Percentiles rank a stretch among this genome's conserved stretches.
phyloP scores from a whole-genome alignment of 208 protist species.

The Leishmania arabica region DNA sequence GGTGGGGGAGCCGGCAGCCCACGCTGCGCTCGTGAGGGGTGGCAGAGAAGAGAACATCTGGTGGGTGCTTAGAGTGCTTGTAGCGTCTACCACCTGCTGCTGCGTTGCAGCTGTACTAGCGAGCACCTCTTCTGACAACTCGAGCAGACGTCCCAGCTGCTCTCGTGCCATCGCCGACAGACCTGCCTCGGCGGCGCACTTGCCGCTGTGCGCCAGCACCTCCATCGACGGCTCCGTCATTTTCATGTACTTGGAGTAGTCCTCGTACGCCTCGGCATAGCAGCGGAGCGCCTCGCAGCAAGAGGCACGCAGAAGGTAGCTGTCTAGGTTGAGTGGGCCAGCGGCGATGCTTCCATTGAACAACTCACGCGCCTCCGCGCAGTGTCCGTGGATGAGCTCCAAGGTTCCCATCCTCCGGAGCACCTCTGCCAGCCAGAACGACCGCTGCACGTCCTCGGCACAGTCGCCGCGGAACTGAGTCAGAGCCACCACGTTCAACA shows the following conservation, averaged over 20 bases:
- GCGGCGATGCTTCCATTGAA: slow-evolving; percentile 61
- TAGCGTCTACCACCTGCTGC: background rate
- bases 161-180: slow-evolving; percentile 45
- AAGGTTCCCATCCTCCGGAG: slow-evolving; percentile 65
- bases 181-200: slow-evolving; percentile 82
- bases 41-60: slow-evolving; percentile 1
- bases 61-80: background rate
- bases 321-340: slow-evolving; percentile 64
- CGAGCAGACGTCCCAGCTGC: slow-evolving; percentile 53
- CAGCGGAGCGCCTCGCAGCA: slow-evolving; percentile 73
- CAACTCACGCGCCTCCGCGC: slow-evolving; percentile 59
- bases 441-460: slow-evolving; percentile 28
- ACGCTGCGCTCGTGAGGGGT: slow-evolving; percentile 19
- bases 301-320: slow-evolving; percentile 72
- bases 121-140: slow-evolving; percentile 33
- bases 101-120: background rate
- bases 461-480: slow-evolving; percentile 15
- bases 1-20: slow-evolving; percentile 14
- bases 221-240: slow-evolving; percentile 64
- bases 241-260: slow-evolving; percentile 88
- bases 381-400: slow-evolving; percentile 52
- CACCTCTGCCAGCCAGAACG: slow-evolving; percentile 41
- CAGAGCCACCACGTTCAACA: slow-evolving; percentile 16
- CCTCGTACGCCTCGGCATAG: slow-evolving; percentile 55
- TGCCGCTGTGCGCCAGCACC: slow-evolving; percentile 78